Percentiles rank a stretch among this genome's conserved stretches.
Evolutionary conservation across 1,284 basidiomycete species (phyloP).

Genomic region (Rhodofomes roseus): DNA sequence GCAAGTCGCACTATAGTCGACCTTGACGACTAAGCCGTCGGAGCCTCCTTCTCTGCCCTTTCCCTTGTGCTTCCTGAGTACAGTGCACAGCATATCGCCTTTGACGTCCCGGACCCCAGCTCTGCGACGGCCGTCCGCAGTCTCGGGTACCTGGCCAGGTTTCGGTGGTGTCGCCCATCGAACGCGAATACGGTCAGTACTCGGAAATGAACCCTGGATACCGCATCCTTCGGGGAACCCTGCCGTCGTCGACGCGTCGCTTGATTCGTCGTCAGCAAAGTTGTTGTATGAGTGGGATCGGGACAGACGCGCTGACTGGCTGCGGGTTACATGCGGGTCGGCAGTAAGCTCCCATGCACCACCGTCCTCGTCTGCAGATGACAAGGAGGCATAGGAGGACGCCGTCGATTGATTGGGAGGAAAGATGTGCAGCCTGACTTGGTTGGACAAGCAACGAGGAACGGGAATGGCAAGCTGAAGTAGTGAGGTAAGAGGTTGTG

Average conservation of each 20-base stretch:
- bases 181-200: constrained; percentile 67
- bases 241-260: constrained; percentile 56
- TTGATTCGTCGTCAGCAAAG: constrained; percentile 79
- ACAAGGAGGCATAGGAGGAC: constrained; percentile 67
- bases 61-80: constrained; percentile 44
- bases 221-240: constrained; percentile 58
- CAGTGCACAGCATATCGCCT: constrained; percentile 57
- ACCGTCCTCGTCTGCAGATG: constrained; percentile 66
- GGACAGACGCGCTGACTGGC: constrained; percentile 39
- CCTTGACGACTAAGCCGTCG: constrained; percentile 62
- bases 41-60: constrained; percentile 14
- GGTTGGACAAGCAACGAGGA: constrained; percentile 73
- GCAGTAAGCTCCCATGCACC: constrained; percentile 72
- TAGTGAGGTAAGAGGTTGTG: background rate
- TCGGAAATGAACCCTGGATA: constrained; percentile 76
- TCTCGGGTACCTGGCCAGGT: constrained; percentile 41
- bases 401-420: constrained; percentile 48
- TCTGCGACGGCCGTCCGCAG: constrained; percentile 51
- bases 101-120: constrained; percentile 65
- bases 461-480: constrained; percentile 66
- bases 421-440: constrained; percentile 68
- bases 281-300: constrained; percentile 59
- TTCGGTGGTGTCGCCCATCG: constrained; percentile 72
- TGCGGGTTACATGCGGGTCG: constrained; percentile 70
- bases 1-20: constrained; percentile 71